phyloP scores from a whole-genome alignment of 106 monocot species.

The Allium fistulosum region DNA sequence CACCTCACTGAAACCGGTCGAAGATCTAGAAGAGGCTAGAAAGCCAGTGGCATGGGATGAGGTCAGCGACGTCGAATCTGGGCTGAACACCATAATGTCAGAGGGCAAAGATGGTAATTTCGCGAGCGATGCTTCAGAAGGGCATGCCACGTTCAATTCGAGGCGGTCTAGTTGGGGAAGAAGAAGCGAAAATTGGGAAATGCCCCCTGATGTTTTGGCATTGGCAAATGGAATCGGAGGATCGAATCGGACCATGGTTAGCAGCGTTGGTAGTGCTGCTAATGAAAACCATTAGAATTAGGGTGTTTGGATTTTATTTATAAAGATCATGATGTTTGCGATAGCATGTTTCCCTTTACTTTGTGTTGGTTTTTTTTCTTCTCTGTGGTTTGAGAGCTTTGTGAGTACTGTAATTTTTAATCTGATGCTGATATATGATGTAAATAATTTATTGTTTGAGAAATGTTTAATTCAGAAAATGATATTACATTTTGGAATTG shows the following conservation, averaged over 20 bases:
- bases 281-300: constrained; percentile 1
- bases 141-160: not conserved
- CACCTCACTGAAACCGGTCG: constrained; percentile 32
- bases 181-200: constrained; percentile 35
- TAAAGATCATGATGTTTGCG: too few relatives aligned
- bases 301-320: not conserved
- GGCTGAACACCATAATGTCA: not conserved
- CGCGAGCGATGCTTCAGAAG: not conserved
- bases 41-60: constrained; percentile 7
- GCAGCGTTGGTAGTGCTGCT: not conserved
- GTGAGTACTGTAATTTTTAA: too few relatives aligned
- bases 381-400: too few relatives aligned
- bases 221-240: constrained; percentile 17
- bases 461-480: too few relatives aligned
- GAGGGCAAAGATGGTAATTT: constrained; percentile 6
- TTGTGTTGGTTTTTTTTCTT: too few relatives aligned
- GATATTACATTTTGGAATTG: too few relatives aligned
- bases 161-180: constrained; percentile 28
- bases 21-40: constrained; percentile 5
- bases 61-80: constrained; percentile 7
- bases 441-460: too few relatives aligned
- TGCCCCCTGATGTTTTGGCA: constrained; percentile 14
- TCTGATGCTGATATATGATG: too few relatives aligned
- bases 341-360: too few relatives aligned
- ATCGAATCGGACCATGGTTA: constrained; percentile 4